Evolutionary conservation across 805 yeast species (phyloP).

Genomic region (Candida golubevii): DNA sequence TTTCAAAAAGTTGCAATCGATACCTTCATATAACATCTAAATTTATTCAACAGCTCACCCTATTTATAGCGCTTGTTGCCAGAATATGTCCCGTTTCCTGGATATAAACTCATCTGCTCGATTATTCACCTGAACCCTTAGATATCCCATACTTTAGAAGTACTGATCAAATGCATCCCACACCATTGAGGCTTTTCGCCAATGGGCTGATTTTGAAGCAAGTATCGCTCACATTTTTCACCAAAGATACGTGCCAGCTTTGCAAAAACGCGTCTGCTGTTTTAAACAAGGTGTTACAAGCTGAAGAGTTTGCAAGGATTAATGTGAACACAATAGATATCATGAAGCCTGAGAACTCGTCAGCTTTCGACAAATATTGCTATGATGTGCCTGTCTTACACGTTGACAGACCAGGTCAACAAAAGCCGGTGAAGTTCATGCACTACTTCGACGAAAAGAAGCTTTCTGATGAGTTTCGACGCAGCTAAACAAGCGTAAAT

Average conservation of each 20-base stretch:
- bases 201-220: constrained; percentile 1
- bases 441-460: constrained; percentile 59
- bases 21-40: no score
- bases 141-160: background rate
- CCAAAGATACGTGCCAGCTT: constrained; percentile 64
- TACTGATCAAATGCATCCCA: background rate
- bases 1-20: no score
- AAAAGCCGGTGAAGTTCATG: constrained; percentile 57
- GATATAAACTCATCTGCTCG: background rate
- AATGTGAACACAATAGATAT: constrained; percentile 51
- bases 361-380: constrained; percentile 69
- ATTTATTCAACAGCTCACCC: no score
- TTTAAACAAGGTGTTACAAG: constrained; percentile 39
- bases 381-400: constrained; percentile 80
- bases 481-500: no score
- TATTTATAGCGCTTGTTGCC: no score
- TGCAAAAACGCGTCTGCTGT: constrained; percentile 62
- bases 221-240: constrained; percentile 50
- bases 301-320: constrained; percentile 23
- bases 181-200: background rate
- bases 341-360: constrained; percentile 50
- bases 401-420: constrained; percentile 46
- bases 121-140: background rate
- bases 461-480: constrained; percentile 45
- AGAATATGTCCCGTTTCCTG: background rate